phyloP scores from a whole-genome alignment of 352 stramenopile species.

The Phytopythium kandeliae region DNA sequence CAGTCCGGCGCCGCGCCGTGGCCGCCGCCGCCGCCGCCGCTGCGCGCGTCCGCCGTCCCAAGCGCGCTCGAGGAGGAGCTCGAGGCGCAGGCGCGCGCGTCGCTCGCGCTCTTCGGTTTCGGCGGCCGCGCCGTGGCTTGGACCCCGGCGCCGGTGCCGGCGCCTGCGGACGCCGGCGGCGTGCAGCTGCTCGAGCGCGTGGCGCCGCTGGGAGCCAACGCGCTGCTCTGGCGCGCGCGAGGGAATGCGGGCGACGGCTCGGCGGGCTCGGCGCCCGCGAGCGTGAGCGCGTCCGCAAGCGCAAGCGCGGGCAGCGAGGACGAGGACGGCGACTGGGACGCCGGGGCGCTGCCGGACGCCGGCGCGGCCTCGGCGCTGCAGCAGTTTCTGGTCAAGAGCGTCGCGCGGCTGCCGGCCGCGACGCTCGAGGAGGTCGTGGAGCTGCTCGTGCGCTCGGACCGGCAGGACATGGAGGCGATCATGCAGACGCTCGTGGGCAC shows the following conservation, averaged over 20 bases:
- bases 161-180: slow-evolving; percentile 4
- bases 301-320: too few species aligned
- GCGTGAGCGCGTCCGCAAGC: too few species aligned
- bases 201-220: slow-evolving; percentile 53
- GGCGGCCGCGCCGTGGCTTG: slow-evolving; percentile 54
- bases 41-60: slow-evolving; percentile 17
- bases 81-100: slow-evolving; percentile 51
- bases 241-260: slow-evolving; percentile 5
- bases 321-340: slow-evolving; percentile 28
- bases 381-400: slow-evolving; percentile 71
- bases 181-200: slow-evolving; percentile 53
- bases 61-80: slow-evolving; percentile 45
- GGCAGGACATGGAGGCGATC: slow-evolving; percentile 57
- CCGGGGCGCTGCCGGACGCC: slow-evolving; percentile 21
- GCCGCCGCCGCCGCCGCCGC: slow-evolving; percentile 33
- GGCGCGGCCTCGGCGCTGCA: slow-evolving; percentile 60
- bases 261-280: too few species aligned
- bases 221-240: slow-evolving; percentile 33
- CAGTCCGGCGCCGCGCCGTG: slow-evolving; percentile 10
- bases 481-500: slow-evolving; percentile 72
- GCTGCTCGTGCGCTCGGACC: slow-evolving; percentile 53
- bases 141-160: slow-evolving; percentile 43
- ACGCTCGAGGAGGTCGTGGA: slow-evolving; percentile 62
- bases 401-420: slow-evolving; percentile 54
- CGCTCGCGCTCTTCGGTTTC: slow-evolving; percentile 71